Evolutionary conservation across 768 basidiomycete genomes (phyloP).

Genomic region (Phanerochaete carnosa): DNA sequence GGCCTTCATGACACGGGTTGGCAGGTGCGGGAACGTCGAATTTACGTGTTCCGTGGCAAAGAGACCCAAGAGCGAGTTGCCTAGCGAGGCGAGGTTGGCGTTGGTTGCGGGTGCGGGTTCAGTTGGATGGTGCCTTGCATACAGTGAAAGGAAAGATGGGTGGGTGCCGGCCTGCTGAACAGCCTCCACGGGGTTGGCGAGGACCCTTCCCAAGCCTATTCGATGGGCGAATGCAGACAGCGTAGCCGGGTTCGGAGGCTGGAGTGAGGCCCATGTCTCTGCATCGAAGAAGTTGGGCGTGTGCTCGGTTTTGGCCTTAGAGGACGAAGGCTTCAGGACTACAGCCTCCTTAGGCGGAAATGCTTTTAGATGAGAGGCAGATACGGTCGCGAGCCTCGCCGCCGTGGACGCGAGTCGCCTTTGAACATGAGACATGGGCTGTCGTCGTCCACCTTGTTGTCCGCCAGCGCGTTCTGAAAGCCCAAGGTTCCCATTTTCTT

Average conservation of each 20-base stretch:
- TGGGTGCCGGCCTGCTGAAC: slow-evolving; percentile 80
- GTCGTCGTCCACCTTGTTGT: slow-evolving; percentile 11
- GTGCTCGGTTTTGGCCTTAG: slow-evolving; percentile 9
- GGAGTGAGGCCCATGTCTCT: slow-evolving; percentile 65
- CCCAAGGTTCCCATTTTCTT: slow-evolving; percentile 5
- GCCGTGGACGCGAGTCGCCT: slow-evolving; percentile 49
- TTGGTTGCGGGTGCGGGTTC: slow-evolving; percentile 62
- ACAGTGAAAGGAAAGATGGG: slow-evolving; percentile 58
- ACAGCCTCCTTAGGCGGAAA: slow-evolving; percentile 65
- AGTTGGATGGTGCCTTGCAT: slow-evolving; percentile 54
- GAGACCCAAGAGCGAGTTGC: slow-evolving; percentile 87
- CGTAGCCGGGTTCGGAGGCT: slow-evolving; percentile 69
- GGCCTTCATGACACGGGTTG: slow-evolving; percentile 87
- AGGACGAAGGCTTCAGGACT: slow-evolving; percentile 17
- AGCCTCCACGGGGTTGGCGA: slow-evolving; percentile 44
- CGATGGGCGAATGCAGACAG: slow-evolving; percentile 75
- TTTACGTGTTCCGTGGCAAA: slow-evolving; percentile 85
- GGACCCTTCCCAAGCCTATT: slow-evolving; percentile 63
- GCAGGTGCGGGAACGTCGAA: slow-evolving; percentile 82
- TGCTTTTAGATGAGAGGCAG: slow-evolving; percentile 46
- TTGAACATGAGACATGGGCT: slow-evolving; percentile 56
- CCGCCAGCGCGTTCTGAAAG: slow-evolving; percentile 7
- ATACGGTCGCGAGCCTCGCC: slow-evolving; percentile 48
- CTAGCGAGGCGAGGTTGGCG: slow-evolving; percentile 68
- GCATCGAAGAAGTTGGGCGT: slow-evolving; percentile 47